phyloP scores from a whole-genome alignment of 495 filamentous ascomycete genomes.

The Bombardia bombarda region DNA sequence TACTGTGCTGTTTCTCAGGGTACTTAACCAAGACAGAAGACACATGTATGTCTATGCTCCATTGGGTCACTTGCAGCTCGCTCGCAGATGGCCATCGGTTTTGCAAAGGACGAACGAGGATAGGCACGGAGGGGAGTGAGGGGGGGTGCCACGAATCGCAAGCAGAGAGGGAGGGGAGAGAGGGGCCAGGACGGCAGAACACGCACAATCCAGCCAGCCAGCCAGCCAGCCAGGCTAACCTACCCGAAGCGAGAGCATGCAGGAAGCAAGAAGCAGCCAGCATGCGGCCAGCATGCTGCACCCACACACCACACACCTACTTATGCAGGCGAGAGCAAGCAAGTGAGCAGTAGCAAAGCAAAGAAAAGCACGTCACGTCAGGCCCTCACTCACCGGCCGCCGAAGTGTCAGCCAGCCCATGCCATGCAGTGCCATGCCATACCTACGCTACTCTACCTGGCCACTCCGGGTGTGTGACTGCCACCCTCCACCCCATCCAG shows the following conservation, averaged over 20 bases:
- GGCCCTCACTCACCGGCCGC: too few relatives aligned
- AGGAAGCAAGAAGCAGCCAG: slow-evolving; percentile 3
- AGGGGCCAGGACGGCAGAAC: not conserved
- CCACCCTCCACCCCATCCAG: too few relatives aligned
- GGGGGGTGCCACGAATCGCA: slow-evolving; percentile 12
- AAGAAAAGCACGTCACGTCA: slow-evolving; percentile 16
- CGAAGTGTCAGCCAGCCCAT: not conserved
- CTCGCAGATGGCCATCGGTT: slow-evolving; percentile 21
- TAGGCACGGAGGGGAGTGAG: not conserved
- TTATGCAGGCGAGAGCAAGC: slow-evolving; percentile 1
- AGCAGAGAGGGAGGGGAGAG: slow-evolving; percentile 5
- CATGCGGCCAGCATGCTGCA: not conserved
- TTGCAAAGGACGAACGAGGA: not conserved
- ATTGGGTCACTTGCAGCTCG: slow-evolving; percentile 1
- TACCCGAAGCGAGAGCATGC: slow-evolving; percentile 1
- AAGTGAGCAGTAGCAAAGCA: slow-evolving; percentile 2
- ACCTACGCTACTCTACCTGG: not conserved
- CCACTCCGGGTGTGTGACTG: too few relatives aligned
- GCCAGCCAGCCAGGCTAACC: slow-evolving; percentile 3
- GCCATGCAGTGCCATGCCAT: not conserved
- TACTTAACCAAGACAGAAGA: too few relatives aligned
- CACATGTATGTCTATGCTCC: too few relatives aligned
- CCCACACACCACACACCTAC: too few relatives aligned
- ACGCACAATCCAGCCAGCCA: too few relatives aligned
- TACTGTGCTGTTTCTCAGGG: too few relatives aligned